A percentile compares a stretch with the other conserved stretches of the same genome.
These are phyloP conservation scores for Fusarium illudens DNA, from an alignment of 2,329 filamentous ascomycete species.

Conservation along the genomic window DNA sequence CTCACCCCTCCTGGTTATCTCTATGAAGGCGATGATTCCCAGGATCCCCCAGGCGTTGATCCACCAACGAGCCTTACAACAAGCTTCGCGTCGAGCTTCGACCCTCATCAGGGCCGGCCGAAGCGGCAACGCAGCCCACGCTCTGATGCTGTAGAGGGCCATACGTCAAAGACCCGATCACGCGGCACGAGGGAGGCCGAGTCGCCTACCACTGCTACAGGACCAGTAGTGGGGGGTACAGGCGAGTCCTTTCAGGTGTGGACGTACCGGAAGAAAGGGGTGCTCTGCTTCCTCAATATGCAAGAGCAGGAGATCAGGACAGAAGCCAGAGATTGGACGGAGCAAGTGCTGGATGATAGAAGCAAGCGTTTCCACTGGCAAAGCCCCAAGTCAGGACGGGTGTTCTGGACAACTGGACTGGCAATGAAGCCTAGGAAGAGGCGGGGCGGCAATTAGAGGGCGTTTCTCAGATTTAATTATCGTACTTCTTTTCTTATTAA, in stretches of 20 bases:
- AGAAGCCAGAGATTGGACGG: not conserved
- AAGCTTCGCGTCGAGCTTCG: not conserved
- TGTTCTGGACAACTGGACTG: not conserved
- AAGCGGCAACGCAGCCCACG: not conserved
- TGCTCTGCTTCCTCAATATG: not conserved
- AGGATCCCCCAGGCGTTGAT: not conserved
- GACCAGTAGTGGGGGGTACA: not conserved
- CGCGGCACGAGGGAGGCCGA: not conserved
- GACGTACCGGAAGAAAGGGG: not conserved
- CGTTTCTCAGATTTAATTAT: too few species aligned
- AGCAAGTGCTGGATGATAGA: not conserved
- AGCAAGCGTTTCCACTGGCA: not conserved
- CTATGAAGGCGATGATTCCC: not conserved
- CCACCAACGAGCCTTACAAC: not conserved
- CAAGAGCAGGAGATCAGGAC: not conserved
- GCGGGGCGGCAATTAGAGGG: not conserved
- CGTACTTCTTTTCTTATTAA: too few species aligned
- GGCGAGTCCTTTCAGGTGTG: not conserved
- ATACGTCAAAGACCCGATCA: not conserved
- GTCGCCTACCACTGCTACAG: not conserved
- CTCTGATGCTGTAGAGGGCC: not conserved
- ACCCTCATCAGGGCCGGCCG: not conserved
- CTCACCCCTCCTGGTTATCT: not conserved
- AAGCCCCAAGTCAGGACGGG: not conserved
- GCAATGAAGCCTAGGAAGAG: not conserved